Evolutionary conservation across 2,329 filamentous ascomycete species (phyloP).

Genomic region (Bimuria novae-zelandiae): DNA sequence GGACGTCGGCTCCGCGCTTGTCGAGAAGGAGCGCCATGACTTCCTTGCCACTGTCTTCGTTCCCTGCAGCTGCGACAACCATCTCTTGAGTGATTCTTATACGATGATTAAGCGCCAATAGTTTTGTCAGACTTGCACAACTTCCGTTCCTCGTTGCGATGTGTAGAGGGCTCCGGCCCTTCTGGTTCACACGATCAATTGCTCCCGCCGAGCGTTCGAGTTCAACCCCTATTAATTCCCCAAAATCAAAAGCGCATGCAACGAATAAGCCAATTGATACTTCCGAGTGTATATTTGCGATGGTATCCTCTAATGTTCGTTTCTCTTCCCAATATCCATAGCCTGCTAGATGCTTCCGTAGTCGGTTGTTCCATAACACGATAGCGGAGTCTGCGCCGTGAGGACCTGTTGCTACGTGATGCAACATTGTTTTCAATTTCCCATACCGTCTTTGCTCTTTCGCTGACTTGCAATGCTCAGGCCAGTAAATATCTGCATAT

Average conservation of each 20-base stretch:
- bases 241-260: conserved; percentile 17
- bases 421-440: conserved; percentile 7
- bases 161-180: conserved; percentile 4
- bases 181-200: background rate
- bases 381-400: background rate
- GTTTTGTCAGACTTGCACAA: conserved; percentile 1
- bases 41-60: conserved; percentile 9
- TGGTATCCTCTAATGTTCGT: conserved; percentile 5
- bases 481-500: conserved; percentile 15
- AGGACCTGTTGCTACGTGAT: conserved; percentile 2
- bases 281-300: background rate
- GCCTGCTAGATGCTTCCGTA: background rate
- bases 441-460: conserved; percentile 5
- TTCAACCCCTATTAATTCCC: conserved; percentile 8
- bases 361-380: conserved; percentile 7
- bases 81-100: conserved; percentile 8
- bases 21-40: conserved; percentile 14
- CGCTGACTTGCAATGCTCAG: conserved; percentile 12
- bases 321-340: background rate
- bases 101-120: conserved; percentile 5
- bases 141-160: conserved; percentile 12
- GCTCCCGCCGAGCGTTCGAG: background rate
- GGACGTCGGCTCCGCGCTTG: background rate
- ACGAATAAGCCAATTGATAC: conserved; percentile 7
- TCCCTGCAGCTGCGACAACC: conserved; percentile 8